phyloP scores from a whole-genome alignment of 208 protist species.

The Crithidia fasciculata region DNA sequence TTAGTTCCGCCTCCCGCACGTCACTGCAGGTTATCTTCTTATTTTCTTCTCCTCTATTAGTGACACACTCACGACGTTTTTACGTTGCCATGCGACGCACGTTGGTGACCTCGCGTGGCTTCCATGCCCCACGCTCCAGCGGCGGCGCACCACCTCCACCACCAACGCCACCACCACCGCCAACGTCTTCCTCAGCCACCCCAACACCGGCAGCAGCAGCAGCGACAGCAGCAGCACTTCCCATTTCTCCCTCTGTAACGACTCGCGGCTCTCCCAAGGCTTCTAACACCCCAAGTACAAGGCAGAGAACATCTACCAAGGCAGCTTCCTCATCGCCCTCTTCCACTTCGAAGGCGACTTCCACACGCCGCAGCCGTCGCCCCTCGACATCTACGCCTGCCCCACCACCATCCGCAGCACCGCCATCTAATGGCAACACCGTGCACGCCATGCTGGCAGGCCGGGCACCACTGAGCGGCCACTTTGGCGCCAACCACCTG shows the following conservation, averaged over 20 bases:
- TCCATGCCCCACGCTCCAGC: conserved; percentile 50
- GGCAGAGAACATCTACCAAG: neutral
- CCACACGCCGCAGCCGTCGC: no score
- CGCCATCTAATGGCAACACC: neutral
- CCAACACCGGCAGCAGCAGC: neutral
- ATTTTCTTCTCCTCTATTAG: no score
- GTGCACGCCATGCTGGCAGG: conserved; percentile 1
- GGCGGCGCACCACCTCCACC: neutral
- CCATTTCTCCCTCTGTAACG: no score
- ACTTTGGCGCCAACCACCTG: conserved; percentile 33
- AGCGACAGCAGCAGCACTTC: neutral
- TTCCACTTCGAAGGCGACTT: neutral
- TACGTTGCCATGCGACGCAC: conserved; percentile 47
- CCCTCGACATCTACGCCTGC: no score
- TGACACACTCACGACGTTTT: neutral
- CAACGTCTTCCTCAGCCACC: neutral
- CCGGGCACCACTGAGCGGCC: conserved; percentile 18
- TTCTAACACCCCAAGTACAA: neutral
- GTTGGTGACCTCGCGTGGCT: conserved; percentile 40
- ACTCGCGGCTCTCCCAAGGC: no score
- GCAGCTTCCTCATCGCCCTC: neutral
- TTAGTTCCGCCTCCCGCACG: no score
- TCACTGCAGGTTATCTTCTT: no score
- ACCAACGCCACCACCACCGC: neutral
- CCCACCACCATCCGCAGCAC: neutral